Conservation (phyloP, 352 stramenopile species). For the Globisporangium rhizosaccharum region DNA sequence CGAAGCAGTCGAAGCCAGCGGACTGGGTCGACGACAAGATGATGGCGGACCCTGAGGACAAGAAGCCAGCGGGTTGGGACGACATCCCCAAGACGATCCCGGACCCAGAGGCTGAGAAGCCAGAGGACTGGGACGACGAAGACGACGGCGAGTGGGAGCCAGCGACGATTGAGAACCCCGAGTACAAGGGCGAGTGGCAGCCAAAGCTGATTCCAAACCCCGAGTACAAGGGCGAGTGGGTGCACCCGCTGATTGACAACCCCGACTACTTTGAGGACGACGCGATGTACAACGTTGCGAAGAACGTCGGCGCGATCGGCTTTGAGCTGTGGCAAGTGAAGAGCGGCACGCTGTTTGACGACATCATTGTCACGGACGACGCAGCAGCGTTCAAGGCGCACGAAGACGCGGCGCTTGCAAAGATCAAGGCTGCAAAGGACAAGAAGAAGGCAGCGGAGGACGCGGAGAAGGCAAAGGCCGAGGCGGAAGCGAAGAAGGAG, state of each 20-base stretch:
- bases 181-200: slow-evolving; percentile 99
- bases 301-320: slow-evolving; percentile 94
- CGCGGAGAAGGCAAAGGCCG: slow-evolving; percentile 70
- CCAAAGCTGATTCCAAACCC: slow-evolving; percentile 98
- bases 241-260: slow-evolving; percentile 95
- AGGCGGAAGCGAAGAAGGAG: slow-evolving; percentile 47
- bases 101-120: slow-evolving; percentile 95
- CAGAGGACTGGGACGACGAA: slow-evolving; percentile 98
- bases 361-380: slow-evolving; percentile 98
- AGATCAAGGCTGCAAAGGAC: slow-evolving; percentile 71
- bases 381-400: slow-evolving; percentile 94
- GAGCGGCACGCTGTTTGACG: slow-evolving; percentile 98
- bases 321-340: slow-evolving; percentile 99
- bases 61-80: slow-evolving; percentile 96
- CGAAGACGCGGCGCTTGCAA: slow-evolving; percentile 94
- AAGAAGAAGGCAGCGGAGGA: slow-evolving; percentile 82
- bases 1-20: slow-evolving; percentile 93
- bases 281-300: slow-evolving; percentile 94
- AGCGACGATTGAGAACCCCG: slow-evolving; percentile 93
- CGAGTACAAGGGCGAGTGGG: slow-evolving; percentile 98
- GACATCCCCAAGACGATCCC: slow-evolving; percentile 95
- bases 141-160: slow-evolving; percentile 99
- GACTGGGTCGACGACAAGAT: slow-evolving; percentile 97
- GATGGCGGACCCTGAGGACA: slow-evolving; percentile 93
- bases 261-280: slow-evolving; percentile 96